Evolutionary conservation across 257 asterid genomes (phyloP), one percentile per base, ranked within the genome.

Genomic region (Gentiana straminea): DNA sequence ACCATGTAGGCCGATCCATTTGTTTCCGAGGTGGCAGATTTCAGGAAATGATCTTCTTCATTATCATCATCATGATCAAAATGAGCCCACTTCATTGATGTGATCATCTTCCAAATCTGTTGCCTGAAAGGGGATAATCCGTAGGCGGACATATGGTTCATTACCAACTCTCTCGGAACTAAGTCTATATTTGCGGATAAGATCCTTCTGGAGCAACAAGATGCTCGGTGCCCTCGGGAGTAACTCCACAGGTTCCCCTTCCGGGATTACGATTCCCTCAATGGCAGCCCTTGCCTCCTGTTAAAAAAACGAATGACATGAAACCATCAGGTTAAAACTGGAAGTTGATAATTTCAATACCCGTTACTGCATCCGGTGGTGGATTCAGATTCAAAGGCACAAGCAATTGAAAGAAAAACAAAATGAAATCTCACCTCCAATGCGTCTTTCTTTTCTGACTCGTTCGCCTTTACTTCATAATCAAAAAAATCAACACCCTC

Each of bases 201-300:
- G 93, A 70, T 87, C 95, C 80, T 83, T 87, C 62, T 91, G 98
- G 56, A 91, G 94, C 71, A 83, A 60, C 62, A 81, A 15, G 57
- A 91, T 69, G 55, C 83, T 87, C 54, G 79, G 55, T 55, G 94
- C 71, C 61, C 96, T 80, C 32, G 95, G 95, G 73, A 87, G 94
- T 55, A 91, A 81, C 61, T 83, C 98, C 35, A 79, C 82, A 8
- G 84, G 63, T 77, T 87, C 85, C 59, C 95, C 95, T 68, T 69
- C 77, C 4, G 96, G 98, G 68, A 91, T 87, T 60, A 91, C 96
- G 48, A 67, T 78, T 65, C 75, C 83, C 78, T 91, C 96, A 34
- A 91, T 71, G 47, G 95, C 94, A 51, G 90, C 68, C 72, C 96
- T 76, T 51, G 94, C 95, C 73, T 91, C 98, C 98, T 91, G 71